Conservation (phyloP, 352 stramenopile genomes). For the Albugo laibachii region DNA sequence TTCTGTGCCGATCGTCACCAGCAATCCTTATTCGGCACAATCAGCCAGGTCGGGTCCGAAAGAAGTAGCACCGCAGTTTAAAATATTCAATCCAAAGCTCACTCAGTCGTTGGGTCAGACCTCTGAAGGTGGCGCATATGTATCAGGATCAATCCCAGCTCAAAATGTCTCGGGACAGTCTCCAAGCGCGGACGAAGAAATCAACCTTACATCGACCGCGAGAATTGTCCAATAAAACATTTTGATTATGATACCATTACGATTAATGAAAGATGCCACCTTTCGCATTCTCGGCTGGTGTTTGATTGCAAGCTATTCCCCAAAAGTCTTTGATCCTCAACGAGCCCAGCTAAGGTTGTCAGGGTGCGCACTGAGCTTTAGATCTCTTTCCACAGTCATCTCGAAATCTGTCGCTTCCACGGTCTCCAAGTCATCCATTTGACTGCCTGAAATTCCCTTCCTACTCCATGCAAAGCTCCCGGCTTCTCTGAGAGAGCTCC, state of each 20-base stretch:
- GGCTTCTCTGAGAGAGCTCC: too few relatives aligned
- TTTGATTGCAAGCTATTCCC: too few relatives aligned
- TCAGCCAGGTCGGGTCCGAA: conserved; percentile 6
- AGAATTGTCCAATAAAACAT: neutral
- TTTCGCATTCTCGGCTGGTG: neutral
- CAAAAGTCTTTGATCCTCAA: too few relatives aligned
- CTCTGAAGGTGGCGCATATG: neutral
- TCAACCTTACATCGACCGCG: conserved; percentile 1
- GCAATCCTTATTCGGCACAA: conserved; percentile 37
- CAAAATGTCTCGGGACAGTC: too few relatives aligned
- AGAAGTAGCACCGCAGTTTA: conserved; percentile 43
- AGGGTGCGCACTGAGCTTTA: neutral
- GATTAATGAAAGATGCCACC: neutral
- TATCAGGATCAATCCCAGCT: too few relatives aligned
- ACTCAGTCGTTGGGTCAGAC: neutral
- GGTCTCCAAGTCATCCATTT: too few relatives aligned
- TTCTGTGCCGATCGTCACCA: conserved; percentile 3
- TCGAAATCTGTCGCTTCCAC: too few relatives aligned
- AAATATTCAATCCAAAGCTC: conserved; percentile 74
- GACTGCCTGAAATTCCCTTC: too few relatives aligned
- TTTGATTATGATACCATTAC: neutral
- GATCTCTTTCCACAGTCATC: neutral
- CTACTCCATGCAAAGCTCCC: too few relatives aligned
- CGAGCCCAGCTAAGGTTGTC: too few relatives aligned
- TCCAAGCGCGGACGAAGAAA: too few relatives aligned